Percentiles rank a stretch among this genome's conserved stretches.
These are phyloP conservation scores for Xylaria sp. DNA, from an alignment of 495 filamentous ascomycete species.

Conservation along the genomic window DNA sequence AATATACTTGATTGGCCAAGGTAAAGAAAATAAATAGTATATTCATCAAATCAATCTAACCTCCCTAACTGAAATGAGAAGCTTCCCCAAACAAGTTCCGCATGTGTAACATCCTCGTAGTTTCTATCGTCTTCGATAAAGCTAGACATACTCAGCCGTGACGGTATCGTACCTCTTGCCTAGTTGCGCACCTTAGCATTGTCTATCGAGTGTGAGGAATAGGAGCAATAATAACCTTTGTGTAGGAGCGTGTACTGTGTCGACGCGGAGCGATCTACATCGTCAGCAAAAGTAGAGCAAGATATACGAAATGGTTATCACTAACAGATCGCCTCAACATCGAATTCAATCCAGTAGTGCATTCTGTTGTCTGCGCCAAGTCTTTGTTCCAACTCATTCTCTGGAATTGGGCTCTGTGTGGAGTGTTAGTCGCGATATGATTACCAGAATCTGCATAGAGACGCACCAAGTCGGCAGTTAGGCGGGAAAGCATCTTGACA, in stretches of 20 bases:
- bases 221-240: not conserved
- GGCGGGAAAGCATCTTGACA: not conserved
- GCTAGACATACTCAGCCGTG: not conserved
- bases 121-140: not conserved
- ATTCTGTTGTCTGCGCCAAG: constrained; percentile 10
- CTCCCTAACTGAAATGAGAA: not conserved
- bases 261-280: constrained; percentile 5
- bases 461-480: constrained; percentile 3
- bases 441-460: not conserved
- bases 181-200: not conserved
- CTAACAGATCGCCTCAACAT: constrained; percentile 1
- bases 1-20: not conserved
- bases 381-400: not conserved
- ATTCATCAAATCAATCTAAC: not conserved
- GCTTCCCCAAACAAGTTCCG: not conserved
- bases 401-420: constrained; percentile 9
- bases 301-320: not conserved
- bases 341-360: constrained; percentile 1
- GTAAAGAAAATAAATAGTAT: not conserved
- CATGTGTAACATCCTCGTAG: not conserved
- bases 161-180: constrained; percentile 10
- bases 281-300: not conserved
- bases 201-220: not conserved
- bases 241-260: constrained; percentile 2
- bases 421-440: not conserved